phyloP scores from a whole-genome alignment of 2,329 filamentous ascomycete species.

The Nothomitra cinnamomea region DNA sequence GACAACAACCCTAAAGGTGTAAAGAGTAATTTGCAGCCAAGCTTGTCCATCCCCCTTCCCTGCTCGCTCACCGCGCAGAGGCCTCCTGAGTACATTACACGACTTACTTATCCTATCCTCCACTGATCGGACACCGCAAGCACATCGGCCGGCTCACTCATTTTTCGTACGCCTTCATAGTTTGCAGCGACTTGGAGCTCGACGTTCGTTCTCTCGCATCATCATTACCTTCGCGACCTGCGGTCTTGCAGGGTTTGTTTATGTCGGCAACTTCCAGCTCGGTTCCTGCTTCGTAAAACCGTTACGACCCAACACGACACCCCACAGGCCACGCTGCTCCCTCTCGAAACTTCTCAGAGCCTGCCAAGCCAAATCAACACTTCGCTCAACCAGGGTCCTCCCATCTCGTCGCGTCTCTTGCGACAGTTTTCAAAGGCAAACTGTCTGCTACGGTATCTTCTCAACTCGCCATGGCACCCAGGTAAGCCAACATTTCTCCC shows the following conservation, averaged over 20 bases:
- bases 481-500: neutral
- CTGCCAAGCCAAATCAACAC: neutral
- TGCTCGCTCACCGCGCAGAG: too few species aligned
- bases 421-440: neutral
- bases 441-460: neutral
- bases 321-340: neutral
- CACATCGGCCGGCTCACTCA: too few species aligned
- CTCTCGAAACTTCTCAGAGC: neutral
- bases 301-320: neutral
- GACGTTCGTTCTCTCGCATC: neutral
- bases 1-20: too few species aligned
- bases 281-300: conserved; percentile 4
- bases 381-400: neutral
- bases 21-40: too few species aligned
- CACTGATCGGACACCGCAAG: too few species aligned
- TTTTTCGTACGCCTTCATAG: neutral
- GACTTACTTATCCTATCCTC: too few species aligned
- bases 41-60: too few species aligned
- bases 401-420: neutral
- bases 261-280: conserved; percentile 2
- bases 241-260: neutral
- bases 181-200: neutral
- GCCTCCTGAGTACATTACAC: too few species aligned
- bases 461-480: neutral
- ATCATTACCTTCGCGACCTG: neutral